phyloP scores from a whole-genome alignment of 148 eudicot genomes.

The Diospyros kaki region DNA sequence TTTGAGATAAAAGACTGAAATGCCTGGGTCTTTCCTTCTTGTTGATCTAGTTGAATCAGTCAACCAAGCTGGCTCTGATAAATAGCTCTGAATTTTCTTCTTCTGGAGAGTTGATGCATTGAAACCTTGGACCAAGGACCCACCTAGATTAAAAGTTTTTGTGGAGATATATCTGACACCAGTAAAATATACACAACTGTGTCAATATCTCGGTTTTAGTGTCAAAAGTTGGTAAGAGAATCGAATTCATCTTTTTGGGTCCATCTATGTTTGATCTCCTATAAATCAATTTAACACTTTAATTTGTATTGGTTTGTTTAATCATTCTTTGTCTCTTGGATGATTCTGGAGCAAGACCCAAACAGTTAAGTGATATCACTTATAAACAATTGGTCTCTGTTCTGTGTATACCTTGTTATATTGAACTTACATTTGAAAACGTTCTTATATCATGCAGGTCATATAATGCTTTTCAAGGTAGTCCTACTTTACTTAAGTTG shows the following conservation, averaged over 20 bases:
- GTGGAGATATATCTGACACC: background rate
- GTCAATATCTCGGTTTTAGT: background rate
- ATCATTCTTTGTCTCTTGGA: background rate
- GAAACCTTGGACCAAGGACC: background rate
- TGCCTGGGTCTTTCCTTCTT: too few species aligned
- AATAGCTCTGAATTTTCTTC: too few species aligned
- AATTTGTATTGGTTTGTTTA: conserved; percentile 2
- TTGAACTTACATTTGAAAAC: conserved; percentile 1
- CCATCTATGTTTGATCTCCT: background rate
- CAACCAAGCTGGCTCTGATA: too few species aligned
- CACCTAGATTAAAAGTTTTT: background rate
- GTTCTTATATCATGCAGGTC: conserved; percentile 46
- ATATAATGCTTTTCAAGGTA: conserved; percentile 48
- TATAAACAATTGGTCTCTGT: conserved; percentile 5
- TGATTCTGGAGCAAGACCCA: background rate
- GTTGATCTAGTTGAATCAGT: too few species aligned
- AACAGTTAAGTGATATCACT: background rate
- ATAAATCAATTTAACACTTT: background rate
- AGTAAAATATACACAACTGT: background rate
- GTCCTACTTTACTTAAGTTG: conserved; percentile 53
- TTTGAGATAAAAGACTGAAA: too few species aligned
- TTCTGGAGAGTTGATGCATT: background rate
- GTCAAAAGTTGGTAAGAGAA: background rate
- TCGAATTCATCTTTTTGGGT: background rate
- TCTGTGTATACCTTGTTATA: background rate